Conservation (phyloP, 2,329 filamentous ascomycete genomes). For the Fusarium marasasianum region DNA sequence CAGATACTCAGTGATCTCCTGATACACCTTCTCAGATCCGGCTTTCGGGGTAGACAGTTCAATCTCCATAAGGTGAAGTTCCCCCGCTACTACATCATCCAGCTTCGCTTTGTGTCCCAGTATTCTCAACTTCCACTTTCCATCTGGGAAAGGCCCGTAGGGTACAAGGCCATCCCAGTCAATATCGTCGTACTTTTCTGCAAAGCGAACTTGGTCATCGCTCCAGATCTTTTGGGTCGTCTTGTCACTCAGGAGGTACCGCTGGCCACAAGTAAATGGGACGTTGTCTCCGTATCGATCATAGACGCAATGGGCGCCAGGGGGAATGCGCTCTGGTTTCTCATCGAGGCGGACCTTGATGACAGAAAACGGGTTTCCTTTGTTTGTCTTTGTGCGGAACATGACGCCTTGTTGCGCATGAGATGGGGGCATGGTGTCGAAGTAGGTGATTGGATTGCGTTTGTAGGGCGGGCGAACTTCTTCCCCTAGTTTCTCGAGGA, state of each 20-base stretch:
- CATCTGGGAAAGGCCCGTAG: slow-evolving; percentile 30
- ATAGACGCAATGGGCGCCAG: slow-evolving; percentile 26
- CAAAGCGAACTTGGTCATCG: slow-evolving; percentile 30
- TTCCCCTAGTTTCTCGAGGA: slow-evolving; percentile 28
- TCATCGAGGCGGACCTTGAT: slow-evolving; percentile 34
- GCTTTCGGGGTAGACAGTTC: slow-evolving; percentile 23
- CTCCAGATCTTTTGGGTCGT: slow-evolving; percentile 22
- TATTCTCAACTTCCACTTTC: slow-evolving; percentile 34
- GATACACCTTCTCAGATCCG: slow-evolving; percentile 18
- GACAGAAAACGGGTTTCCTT: slow-evolving; percentile 22
- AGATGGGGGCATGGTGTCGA: slow-evolving; percentile 32
- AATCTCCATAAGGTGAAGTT: slow-evolving; percentile 36
- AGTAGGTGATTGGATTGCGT: slow-evolving; percentile 32
- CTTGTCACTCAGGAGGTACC: slow-evolving; percentile 7
- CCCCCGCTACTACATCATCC: slow-evolving; percentile 30
- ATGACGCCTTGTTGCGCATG: slow-evolving; percentile 33
- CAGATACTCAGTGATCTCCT: slow-evolving; percentile 14
- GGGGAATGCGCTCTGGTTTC: neutral
- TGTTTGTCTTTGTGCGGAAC: slow-evolving; percentile 37
- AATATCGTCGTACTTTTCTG: slow-evolving; percentile 29
- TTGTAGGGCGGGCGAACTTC: slow-evolving; percentile 28
- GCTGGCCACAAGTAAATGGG: slow-evolving; percentile 28
- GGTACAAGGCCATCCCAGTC: slow-evolving; percentile 28
- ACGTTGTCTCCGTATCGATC: slow-evolving; percentile 30
- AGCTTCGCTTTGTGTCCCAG: slow-evolving; percentile 31